Base-by-base conservation (phyloP, 2,329 filamentous ascomycete species). In the Hypoxylon sp. region DNA sequence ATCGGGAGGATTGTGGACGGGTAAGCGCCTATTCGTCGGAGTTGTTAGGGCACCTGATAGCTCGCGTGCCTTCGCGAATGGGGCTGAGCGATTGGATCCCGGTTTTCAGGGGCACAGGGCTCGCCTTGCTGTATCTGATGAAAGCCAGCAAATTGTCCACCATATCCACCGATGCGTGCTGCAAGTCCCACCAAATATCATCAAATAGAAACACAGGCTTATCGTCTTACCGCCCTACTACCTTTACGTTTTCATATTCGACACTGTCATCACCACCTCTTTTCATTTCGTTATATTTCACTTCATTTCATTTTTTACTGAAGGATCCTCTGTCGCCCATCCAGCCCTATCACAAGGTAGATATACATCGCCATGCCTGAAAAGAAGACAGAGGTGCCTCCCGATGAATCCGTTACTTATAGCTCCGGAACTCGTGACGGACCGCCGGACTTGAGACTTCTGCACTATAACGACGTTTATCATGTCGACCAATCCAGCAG, bases 401-500 rank as follows among this genome's bases (percentile, higher is more conserved):
- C 77, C 2, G 68, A 78, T 51, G 77, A 79, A 61, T 75, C 76
- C 14, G 49, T 78, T 54, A 78, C 76, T 11, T 78, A 77, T 66
- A 76, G 72, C 53, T 79, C 78, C 1, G 77, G 75, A 5, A 48
- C 67, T n/a, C 65, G 69, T 53, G 61, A 71, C 20, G 82, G 81
- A 49, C 79, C 84, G 46, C 92, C 93, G 49, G 91, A 94, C 78
- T 82, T 97, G 56, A 90, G 94, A n/a, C 81, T 97, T 61, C 79
- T 97, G 33, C 95, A 97, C 82, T 97, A 92, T 85, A 97, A 97
- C 80, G 94, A 98, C 81, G 94, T 97, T 67, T 97, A 97, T 80
- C 95, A 97, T 75, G 88, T 97, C 60, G 94, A 97, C 73, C 78
- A 81, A 1, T 85, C 85, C 1, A 94, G 92, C 27, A 89, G 91